Percentiles rank a stretch among this genome's conserved stretches.
These are phyloP conservation scores for Lupinus albus DNA, from an alignment of 306 rosid species.

Conservation along the genomic window DNA sequence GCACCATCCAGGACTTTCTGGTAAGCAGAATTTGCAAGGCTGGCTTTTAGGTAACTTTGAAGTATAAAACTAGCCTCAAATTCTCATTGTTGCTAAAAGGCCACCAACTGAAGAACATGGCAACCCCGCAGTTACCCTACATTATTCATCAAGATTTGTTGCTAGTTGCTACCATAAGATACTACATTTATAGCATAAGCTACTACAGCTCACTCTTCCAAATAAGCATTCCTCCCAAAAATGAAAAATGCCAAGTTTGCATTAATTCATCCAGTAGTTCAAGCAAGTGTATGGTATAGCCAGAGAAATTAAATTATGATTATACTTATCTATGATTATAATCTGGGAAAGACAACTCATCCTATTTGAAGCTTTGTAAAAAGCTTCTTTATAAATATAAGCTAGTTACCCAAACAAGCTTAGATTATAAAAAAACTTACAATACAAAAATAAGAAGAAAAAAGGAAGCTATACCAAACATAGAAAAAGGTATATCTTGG, in stretches of 20 bases:
- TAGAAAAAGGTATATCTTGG: too few relatives aligned
- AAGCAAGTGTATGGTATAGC: too few relatives aligned
- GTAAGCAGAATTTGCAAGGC: not conserved
- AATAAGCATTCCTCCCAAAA: not conserved
- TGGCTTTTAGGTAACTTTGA: not conserved
- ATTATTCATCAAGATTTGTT: constrained; percentile 8
- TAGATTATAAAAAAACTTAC: too few relatives aligned
- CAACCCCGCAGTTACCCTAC: not conserved
- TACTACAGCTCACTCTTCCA: not conserved
- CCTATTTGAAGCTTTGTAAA: too few relatives aligned
- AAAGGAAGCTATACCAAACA: too few relatives aligned
- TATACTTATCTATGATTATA: too few relatives aligned
- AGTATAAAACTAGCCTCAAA: constrained; percentile 8
- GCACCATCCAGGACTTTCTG: not conserved
- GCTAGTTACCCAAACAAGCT: too few relatives aligned
- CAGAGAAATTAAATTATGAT: too few relatives aligned
- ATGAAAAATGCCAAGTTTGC: constrained; percentile 16
- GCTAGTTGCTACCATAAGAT: not conserved
- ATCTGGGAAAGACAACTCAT: too few relatives aligned
- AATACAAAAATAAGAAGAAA: too few relatives aligned
- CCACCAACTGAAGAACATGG: constrained; percentile 1
- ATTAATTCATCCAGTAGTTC: not conserved
- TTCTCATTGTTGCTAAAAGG: not conserved
- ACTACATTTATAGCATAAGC: constrained; percentile 14
- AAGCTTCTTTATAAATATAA: too few relatives aligned